phyloP scores from a whole-genome alignment of 2,329 filamentous ascomycete genomes.

The Pyrenochaeta sp. region DNA sequence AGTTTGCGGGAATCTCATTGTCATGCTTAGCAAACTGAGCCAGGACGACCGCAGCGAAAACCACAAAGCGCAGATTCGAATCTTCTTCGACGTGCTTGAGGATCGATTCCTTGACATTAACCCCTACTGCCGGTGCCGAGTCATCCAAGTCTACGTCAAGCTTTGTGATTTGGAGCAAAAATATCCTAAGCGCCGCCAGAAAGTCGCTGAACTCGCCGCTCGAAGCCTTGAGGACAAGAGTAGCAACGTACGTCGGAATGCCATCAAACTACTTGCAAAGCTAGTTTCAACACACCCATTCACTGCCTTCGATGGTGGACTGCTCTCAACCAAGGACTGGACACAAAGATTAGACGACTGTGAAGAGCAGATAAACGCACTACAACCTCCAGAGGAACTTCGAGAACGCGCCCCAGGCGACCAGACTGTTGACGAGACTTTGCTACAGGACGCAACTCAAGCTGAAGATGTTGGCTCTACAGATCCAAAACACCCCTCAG shows the following conservation, averaged over 20 bases:
- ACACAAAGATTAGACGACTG: slow-evolving; percentile 80
- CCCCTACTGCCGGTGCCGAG: slow-evolving; percentile 90
- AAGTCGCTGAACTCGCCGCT: slow-evolving; percentile 84
- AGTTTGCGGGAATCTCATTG: slow-evolving; percentile 94
- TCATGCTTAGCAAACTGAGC: slow-evolving; percentile 87
- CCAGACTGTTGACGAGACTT: slow-evolving; percentile 74
- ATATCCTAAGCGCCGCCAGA: slow-evolving; percentile 90
- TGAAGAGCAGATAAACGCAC: slow-evolving; percentile 79
- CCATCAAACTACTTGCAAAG: slow-evolving; percentile 88
- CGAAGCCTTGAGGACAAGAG: slow-evolving; percentile 96
- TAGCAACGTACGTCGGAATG: slow-evolving; percentile 94
- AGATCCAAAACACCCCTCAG: slow-evolving; percentile 60
- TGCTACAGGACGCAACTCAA: slow-evolving; percentile 90
- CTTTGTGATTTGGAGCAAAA: slow-evolving; percentile 91
- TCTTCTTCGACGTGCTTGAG: slow-evolving; percentile 96
- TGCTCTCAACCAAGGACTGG: slow-evolving; percentile 88
- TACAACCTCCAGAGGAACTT: slow-evolving; percentile 82
- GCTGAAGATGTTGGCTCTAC: slow-evolving; percentile 60
- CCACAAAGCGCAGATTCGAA: slow-evolving; percentile 92
- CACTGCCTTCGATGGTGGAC: slow-evolving; percentile 67
- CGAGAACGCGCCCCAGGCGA: slow-evolving; percentile 71
- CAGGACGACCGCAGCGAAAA: slow-evolving; percentile 82
- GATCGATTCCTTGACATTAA: slow-evolving; percentile 97
- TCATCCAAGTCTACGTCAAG: slow-evolving; percentile 91
- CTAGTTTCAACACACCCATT: slow-evolving; percentile 96